A percentile compares a stretch with the other conserved stretches of the same genome.
phyloP scores from a whole-genome alignment of 768 basidiomycete species.

The Termitomyces sp. region DNA sequence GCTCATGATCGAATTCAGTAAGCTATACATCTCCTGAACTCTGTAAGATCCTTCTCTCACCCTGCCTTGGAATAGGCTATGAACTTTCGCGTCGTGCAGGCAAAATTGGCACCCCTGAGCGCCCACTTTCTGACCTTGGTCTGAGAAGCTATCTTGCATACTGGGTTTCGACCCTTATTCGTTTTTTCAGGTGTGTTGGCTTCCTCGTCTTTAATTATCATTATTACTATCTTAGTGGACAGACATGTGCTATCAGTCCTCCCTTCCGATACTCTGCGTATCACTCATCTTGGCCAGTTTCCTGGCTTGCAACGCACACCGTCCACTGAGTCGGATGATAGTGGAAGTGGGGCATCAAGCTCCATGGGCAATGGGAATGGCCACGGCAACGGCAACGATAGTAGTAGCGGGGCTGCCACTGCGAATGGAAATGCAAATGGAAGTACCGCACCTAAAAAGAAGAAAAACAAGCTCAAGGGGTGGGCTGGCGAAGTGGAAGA shows the following conservation, averaged over 20 bases:
- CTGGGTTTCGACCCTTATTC: slow-evolving; percentile 81
- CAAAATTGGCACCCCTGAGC: slow-evolving; percentile 88
- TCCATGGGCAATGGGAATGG: neutral
- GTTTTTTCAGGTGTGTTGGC: slow-evolving; percentile 66
- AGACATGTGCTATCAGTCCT: slow-evolving; percentile 60
- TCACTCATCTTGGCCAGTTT: slow-evolving; percentile 42
- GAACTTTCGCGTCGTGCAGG: slow-evolving; percentile 80
- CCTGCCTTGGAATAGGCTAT: slow-evolving; percentile 60
- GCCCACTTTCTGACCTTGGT: slow-evolving; percentile 92
- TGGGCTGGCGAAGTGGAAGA: slow-evolving; percentile 69
- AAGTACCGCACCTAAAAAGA: slow-evolving; percentile 27
- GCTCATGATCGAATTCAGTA: slow-evolving; percentile 98
- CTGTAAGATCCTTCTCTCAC: neutral
- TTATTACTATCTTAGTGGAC: neutral
- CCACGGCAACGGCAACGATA: neutral
- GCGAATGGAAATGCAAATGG: slow-evolving; percentile 16
- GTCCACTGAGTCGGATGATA: slow-evolving; percentile 23
- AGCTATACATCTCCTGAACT: slow-evolving; percentile 23
- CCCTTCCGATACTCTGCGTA: slow-evolving; percentile 46
- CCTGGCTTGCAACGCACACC: slow-evolving; percentile 36
- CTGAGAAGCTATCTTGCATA: slow-evolving; percentile 86
- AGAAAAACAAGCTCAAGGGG: slow-evolving; percentile 58
- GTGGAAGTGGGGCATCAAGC: neutral
- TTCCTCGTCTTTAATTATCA: neutral
- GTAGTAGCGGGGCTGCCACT: neutral